These are phyloP conservation scores for Stipa capillata DNA, from an alignment of 176 grass and related monocot species.

Conservation along the genomic window DNA sequence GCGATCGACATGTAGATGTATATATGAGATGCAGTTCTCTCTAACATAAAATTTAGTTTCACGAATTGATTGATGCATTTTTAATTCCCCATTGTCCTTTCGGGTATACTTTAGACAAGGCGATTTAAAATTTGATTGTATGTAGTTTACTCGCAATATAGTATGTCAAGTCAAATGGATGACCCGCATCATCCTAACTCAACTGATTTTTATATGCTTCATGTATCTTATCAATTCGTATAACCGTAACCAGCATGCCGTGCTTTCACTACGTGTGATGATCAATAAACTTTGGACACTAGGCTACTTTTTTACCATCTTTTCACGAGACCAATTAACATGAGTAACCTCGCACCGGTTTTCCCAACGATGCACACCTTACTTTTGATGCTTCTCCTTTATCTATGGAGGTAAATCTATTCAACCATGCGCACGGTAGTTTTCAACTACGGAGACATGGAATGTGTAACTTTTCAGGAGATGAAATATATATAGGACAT, in stretches of 20 bases:
- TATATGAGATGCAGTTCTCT: not conserved
- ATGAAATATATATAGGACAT: not conserved
- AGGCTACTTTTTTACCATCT: slow-evolving; percentile 50
- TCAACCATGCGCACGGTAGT: slow-evolving; percentile 3
- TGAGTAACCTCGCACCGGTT: slow-evolving; percentile 26
- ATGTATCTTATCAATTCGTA: slow-evolving; percentile 23
- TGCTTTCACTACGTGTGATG: slow-evolving; percentile 37
- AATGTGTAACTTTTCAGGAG: slow-evolving; percentile 23
- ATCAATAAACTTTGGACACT: slow-evolving; percentile 39
- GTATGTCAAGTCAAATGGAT: slow-evolving; percentile 53
- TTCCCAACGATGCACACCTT: slow-evolving; percentile 14
- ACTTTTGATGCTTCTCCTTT: slow-evolving; percentile 21
- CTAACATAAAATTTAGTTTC: not conserved
- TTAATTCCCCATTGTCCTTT: slow-evolving; percentile 20
- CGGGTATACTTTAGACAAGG: slow-evolving; percentile 27
- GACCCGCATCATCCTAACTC: slow-evolving; percentile 15
- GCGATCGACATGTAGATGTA: not conserved
- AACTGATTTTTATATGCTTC: slow-evolving; percentile 34
- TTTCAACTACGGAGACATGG: slow-evolving; percentile 26
- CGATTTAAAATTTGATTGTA: slow-evolving; percentile 25
- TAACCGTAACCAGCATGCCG: slow-evolving; percentile 32
- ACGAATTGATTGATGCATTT: slow-evolving; percentile 34
- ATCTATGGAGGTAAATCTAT: slow-evolving; percentile 23
- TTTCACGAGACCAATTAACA: slow-evolving; percentile 38
- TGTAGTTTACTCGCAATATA: slow-evolving; percentile 32